Evolutionary conservation across 2,329 filamentous ascomycete genomes (phyloP), one percentile per base, ranked within the genome.

Genomic region (Aureobasidium sp.): DNA sequence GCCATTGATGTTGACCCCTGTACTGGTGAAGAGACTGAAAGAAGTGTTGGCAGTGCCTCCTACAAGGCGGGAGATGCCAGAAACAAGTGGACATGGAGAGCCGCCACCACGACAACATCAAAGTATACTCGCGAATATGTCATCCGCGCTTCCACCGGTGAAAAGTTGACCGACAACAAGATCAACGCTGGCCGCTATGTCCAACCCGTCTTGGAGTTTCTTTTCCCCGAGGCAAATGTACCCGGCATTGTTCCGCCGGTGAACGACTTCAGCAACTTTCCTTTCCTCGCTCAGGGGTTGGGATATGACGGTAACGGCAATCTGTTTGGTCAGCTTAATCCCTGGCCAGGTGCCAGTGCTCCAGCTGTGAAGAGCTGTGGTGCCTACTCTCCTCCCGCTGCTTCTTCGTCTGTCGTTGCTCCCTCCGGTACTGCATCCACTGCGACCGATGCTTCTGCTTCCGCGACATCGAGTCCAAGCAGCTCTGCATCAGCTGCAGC

Each of bases 1-100:
- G 75, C 76, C 42, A 75, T 77, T 29, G 76, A 78, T 7, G 69
- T 78, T 22, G 73, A 78, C 47, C 73, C 73, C 25, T 79, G 77
- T 66, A 77, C 75, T 0, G 77, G 77, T 17, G 71, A 70, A 27
- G 70, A 74, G 41, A 74, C 67, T 1, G 69, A 73, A 34, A 73
- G 75, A 7, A 61, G 70, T 11, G 69, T 78, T 34, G 74, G 73
- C 2, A 70, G 69, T 9, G 71, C 72, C 14, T 67, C 65, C 3
- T 71, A 72, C 1, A 64, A 70, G 55, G 66, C 66, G 51, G 68
- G 68, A 53, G 69, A 71, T 63, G 67, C 63, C 11, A 73, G 76
- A 45, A 76, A 75, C 68, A 78, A 77, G 63, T 78, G 73, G 69
- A 73, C 72, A 22, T 72, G 70, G 60, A 72, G 74, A 29, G 65